Conservation (phyloP, 495 filamentous ascomycete species). For the Penicillium canariense region DNA sequence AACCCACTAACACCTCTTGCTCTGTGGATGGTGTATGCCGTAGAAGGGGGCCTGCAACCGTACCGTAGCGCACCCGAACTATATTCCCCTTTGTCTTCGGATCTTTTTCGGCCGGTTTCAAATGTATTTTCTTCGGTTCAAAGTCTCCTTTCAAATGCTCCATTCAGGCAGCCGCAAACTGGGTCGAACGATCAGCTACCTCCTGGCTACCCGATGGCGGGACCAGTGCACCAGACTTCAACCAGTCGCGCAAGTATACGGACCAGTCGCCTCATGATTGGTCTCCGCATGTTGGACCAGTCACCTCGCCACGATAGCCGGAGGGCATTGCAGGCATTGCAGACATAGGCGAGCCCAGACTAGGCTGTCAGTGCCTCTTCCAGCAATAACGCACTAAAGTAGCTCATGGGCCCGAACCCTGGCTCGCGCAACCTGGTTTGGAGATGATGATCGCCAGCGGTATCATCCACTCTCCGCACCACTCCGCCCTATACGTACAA, state of each 20-base stretch:
- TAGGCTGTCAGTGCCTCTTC: not conserved
- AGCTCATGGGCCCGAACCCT: constrained; percentile 5
- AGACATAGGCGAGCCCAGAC: not conserved
- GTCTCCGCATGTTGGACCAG: not conserved
- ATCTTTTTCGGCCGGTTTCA: no score
- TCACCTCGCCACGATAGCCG: not conserved
- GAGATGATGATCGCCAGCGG: constrained; percentile 25
- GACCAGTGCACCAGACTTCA: no score
- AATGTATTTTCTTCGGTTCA: no score
- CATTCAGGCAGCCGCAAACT: no score
- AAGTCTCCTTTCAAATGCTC: no score
- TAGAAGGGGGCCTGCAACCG: no score
- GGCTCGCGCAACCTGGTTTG: constrained; percentile 12
- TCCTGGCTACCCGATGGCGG: not conserved
- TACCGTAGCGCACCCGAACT: no score
- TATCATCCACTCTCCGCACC: constrained; percentile 25
- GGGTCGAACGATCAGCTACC: no score
- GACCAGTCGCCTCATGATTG: not conserved
- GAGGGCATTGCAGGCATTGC: not conserved
- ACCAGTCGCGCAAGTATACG: no score
- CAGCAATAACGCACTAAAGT: not conserved
- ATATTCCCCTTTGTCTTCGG: no score
- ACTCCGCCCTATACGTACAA: not conserved
- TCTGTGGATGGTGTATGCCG: no score
- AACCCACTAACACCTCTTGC: no score